These are phyloP conservation scores for Comarum palustre DNA, from an alignment of 306 rosid species.

Conservation along the genomic window DNA sequence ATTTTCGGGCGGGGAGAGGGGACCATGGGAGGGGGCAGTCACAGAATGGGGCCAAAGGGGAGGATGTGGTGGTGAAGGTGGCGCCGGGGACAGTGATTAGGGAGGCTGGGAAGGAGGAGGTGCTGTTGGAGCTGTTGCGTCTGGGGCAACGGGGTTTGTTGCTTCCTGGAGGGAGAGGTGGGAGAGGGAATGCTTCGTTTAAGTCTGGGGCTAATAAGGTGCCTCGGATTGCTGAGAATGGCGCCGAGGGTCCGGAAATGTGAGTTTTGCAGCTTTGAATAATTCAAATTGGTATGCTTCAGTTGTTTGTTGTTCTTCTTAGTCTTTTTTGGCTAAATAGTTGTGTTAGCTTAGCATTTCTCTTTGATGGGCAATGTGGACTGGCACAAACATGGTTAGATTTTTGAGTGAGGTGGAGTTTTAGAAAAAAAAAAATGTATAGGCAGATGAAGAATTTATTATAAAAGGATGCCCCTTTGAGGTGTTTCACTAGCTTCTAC, in stretches of 20 bases:
- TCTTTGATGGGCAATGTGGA: not conserved
- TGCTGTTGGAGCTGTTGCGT: constrained; percentile 69
- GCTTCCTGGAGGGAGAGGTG: constrained; percentile 91
- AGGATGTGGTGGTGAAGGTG: constrained; percentile 82
- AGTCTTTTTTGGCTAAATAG: not conserved
- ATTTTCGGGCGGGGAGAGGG: constrained; percentile 83
- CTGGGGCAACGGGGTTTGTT: constrained; percentile 76
- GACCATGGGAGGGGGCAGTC: constrained; percentile 67
- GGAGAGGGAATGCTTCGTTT: constrained; percentile 89
- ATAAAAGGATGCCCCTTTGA: not conserved
- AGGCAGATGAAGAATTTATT: not conserved
- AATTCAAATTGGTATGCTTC: not conserved
- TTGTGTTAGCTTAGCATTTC: not conserved
- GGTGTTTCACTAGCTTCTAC: not conserved
- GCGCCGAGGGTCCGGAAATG: constrained; percentile 86
- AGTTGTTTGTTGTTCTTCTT: not conserved
- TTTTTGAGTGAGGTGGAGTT: not conserved
- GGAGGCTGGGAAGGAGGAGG: constrained; percentile 56
- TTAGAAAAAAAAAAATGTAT: not conserved
- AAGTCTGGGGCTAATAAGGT: constrained; percentile 78
- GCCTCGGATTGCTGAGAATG: constrained; percentile 87
- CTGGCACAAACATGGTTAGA: not conserved
- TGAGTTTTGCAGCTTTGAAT: constrained; percentile 30
- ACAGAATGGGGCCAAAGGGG: constrained; percentile 82
- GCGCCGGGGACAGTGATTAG: constrained; percentile 76